Evolutionary conservation across 805 yeast species (phyloP).

Genomic region (Myxozyma udenii): DNA sequence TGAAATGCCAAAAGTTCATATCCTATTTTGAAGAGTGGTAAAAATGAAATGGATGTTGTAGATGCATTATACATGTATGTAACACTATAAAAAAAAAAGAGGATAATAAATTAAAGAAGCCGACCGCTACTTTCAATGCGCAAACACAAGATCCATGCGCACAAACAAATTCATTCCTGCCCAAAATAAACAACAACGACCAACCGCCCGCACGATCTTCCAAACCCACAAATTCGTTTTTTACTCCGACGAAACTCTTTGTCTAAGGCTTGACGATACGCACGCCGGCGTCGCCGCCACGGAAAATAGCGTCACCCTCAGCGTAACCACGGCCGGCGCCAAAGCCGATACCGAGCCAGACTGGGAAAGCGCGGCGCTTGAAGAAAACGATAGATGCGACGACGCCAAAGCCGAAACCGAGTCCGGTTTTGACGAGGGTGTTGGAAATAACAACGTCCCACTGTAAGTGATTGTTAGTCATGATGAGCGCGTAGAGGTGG

Average conservation of each 20-base stretch:
- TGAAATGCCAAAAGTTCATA: neutral
- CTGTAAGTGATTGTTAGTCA: too few relatives aligned
- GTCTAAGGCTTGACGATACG: conserved; percentile 24
- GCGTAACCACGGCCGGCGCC: conserved; percentile 98
- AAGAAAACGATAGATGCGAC: conserved; percentile 84
- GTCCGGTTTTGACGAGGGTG: conserved; percentile 88
- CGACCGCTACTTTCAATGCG: too few relatives aligned
- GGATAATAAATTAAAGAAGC: neutral
- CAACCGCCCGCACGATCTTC: neutral
- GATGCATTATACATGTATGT: neutral
- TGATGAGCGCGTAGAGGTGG: neutral
- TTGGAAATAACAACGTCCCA: conserved; percentile 98
- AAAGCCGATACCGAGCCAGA: conserved; percentile 95
- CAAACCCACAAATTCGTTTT: neutral
- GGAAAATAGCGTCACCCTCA: conserved; percentile 96
- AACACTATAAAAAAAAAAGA: neutral
- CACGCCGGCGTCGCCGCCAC: conserved; percentile 40
- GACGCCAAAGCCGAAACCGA: conserved; percentile 96
- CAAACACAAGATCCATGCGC: too few relatives aligned
- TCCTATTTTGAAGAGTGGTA: too few relatives aligned
- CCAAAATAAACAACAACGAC: too few relatives aligned
- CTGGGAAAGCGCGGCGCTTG: conserved; percentile 95
- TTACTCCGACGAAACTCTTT: neutral
- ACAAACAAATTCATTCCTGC: too few relatives aligned
- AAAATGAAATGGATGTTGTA: neutral